Percentiles rank a stretch among this genome's conserved stretches.
Conservation (phyloP, 768 basidiomycete genomes). For the Hypsizygus marmoreus region DNA sequence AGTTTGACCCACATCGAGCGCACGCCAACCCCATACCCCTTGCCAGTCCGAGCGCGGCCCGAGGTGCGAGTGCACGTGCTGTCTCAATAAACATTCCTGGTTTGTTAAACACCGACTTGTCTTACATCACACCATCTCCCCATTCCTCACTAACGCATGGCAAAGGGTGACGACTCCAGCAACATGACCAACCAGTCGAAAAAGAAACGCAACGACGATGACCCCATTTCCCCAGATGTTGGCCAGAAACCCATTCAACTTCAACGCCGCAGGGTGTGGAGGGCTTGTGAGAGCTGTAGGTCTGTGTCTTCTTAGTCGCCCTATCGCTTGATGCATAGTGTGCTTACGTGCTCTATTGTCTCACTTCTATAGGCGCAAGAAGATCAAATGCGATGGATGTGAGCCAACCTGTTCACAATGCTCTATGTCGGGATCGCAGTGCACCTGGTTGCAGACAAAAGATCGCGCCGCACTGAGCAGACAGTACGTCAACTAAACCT, state of each 20-base stretch:
- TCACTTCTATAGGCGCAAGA: slow-evolving; percentile 67
- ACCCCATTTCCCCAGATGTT: slow-evolving; percentile 54
- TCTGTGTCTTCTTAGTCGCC: slow-evolving; percentile 34
- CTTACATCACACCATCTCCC: slow-evolving; percentile 15
- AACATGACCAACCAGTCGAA: slow-evolving; percentile 59
- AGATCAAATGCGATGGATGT: slow-evolving; percentile 90
- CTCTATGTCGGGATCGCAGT: slow-evolving; percentile 68
- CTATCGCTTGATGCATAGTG: slow-evolving; percentile 18
- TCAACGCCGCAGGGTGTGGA: slow-evolving; percentile 81
- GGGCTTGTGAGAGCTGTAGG: slow-evolving; percentile 91
- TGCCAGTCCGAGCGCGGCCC: slow-evolving; percentile 9
- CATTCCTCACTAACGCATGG: slow-evolving; percentile 31
- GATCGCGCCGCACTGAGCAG: slow-evolving; percentile 87
- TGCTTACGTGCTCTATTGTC: slow-evolving; percentile 14
- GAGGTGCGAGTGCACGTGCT: slow-evolving; percentile 19
- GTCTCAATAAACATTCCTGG: slow-evolving; percentile 13
- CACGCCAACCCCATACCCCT: background rate
- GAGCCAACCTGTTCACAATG: slow-evolving; percentile 89
- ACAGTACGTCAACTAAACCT: slow-evolving; percentile 85
- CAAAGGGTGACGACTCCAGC: slow-evolving; percentile 51
- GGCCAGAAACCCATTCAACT: slow-evolving; percentile 74
- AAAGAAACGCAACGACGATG: slow-evolving; percentile 75
- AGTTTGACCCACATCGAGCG: background rate
- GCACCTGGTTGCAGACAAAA: slow-evolving; percentile 90
- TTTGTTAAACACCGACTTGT: slow-evolving; percentile 9